These are phyloP conservation scores for Dictyostelium purpureum DNA, from an alignment of 78 protist species.

Conservation along the genomic window DNA sequence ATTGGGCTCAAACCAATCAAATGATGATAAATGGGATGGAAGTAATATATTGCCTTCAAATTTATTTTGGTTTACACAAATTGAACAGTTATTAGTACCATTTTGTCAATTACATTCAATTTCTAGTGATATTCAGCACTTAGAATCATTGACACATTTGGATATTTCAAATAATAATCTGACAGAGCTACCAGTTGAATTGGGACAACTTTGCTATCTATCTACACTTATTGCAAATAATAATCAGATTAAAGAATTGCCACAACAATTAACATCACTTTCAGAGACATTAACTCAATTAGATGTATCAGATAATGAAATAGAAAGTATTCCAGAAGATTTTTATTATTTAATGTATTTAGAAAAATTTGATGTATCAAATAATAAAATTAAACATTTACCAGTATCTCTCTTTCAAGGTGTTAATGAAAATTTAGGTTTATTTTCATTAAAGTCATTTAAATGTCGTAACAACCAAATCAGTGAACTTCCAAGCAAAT, in stretches of 20 bases:
- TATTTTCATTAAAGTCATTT: conserved; percentile 13
- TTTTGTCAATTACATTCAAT: conserved; percentile 32
- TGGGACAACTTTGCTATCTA: not conserved
- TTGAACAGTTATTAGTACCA: conserved; percentile 10
- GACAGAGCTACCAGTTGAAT: conserved; percentile 11
- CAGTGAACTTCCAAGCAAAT: not conserved
- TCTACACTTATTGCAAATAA: not conserved
- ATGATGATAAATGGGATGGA: conserved; percentile 37
- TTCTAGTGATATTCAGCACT: conserved; percentile 54
- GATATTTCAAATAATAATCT: conserved; percentile 32
- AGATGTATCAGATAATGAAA: conserved; percentile 34
- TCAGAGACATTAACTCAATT: not conserved
- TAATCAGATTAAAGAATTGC: conserved; percentile 1
- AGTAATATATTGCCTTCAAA: conserved; percentile 20
- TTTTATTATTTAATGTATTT: not conserved
- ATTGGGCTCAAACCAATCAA: conserved; percentile 26
- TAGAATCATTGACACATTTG: conserved; percentile 37
- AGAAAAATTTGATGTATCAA: conserved; percentile 16
- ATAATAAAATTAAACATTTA: not conserved
- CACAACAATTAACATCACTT: not conserved
- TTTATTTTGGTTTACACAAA: conserved; percentile 59
- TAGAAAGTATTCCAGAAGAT: not conserved
- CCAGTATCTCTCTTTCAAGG: conserved; percentile 4
- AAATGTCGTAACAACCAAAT: conserved; percentile 12
- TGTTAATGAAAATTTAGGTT: not conserved